Percentiles rank a stretch among this genome's conserved stretches.
These are phyloP conservation scores for Mucor piriformis DNA, from an alignment of 371 early-diverging fungal species.

Conservation along the genomic window DNA sequence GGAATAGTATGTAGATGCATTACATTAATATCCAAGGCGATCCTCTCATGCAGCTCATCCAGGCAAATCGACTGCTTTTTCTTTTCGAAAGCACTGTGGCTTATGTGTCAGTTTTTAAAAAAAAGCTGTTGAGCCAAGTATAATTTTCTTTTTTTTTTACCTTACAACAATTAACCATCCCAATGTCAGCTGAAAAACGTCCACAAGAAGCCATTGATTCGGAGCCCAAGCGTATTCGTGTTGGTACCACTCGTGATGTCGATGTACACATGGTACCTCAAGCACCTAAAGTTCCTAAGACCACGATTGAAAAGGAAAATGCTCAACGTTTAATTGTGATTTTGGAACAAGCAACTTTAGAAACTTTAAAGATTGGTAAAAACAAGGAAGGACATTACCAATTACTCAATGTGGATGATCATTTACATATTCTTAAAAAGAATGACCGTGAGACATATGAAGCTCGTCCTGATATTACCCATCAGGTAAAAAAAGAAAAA, in stretches of 20 bases:
- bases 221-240: conserved; percentile 51
- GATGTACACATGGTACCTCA: conserved; percentile 70
- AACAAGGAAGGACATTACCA: conserved; percentile 90
- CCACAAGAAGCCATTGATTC: conserved; percentile 15
- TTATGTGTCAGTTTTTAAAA: neutral
- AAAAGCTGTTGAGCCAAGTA: no score
- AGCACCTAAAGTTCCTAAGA: conserved; percentile 82
- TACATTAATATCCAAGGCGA: no score
- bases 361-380: conserved; percentile 94
- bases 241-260: conserved; percentile 47
- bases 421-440: conserved; percentile 87
- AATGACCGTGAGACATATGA: conserved; percentile 82
- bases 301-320: conserved; percentile 72
- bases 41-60: no score
- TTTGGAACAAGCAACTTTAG: conserved; percentile 87
- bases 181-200: conserved; percentile 27
- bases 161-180: no score
- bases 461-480: conserved; percentile 95
- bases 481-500: conserved; percentile 69
- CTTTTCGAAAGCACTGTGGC: neutral
- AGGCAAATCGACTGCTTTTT: conserved; percentile 8
- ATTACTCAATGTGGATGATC: conserved; percentile 96
- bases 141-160: no score
- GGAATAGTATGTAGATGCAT: no score
- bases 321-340: conserved; percentile 92